Evolutionary conservation across 2,329 filamentous ascomycete genomes (phyloP).

Genomic region (Coniochaeta ligniaria): DNA sequence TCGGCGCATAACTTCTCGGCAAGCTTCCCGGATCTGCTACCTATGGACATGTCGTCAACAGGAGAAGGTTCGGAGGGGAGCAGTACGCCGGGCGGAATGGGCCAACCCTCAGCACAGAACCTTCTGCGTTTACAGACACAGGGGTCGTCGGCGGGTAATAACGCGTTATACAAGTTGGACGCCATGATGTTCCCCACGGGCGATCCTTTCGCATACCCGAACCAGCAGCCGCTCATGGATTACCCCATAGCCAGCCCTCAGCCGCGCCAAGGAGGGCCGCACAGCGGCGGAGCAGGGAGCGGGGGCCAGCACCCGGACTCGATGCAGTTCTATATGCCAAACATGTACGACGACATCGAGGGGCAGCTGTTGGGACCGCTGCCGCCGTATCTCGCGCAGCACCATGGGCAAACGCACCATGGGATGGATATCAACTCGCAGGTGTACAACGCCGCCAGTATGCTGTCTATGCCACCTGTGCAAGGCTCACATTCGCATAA

Average conservation of each 20-base stretch:
- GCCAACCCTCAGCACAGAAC: constrained; percentile 12
- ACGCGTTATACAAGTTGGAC: constrained; percentile 60
- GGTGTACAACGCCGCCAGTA: constrained; percentile 35
- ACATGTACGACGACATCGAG: constrained; percentile 58
- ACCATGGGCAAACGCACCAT: constrained; percentile 34
- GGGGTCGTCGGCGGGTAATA: constrained; percentile 21
- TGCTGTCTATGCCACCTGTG: constrained; percentile 32
- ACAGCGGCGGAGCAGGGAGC: constrained; percentile 13
- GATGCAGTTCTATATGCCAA: constrained; percentile 43
- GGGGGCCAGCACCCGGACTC: constrained; percentile 23
- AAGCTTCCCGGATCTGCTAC: constrained; percentile 36
- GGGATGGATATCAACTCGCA: constrained; percentile 33
- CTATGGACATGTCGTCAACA: constrained; percentile 36
- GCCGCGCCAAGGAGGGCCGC: constrained; percentile 19
- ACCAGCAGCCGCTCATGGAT: constrained; percentile 60
- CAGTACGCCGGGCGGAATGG: constrained; percentile 21
- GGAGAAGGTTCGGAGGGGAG: constrained; percentile 29
- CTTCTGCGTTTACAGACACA: neutral
- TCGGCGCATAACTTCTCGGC: constrained; percentile 24
- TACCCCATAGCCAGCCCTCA: constrained; percentile 18
- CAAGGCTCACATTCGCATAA: constrained; percentile 15
- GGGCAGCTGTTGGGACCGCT: constrained; percentile 66
- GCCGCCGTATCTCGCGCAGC: constrained; percentile 62
- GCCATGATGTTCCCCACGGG: constrained; percentile 75
- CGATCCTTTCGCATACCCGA: constrained; percentile 74